phyloP scores from a whole-genome alignment of 352 stramenopile species.

The Phytophthora brassicae region DNA sequence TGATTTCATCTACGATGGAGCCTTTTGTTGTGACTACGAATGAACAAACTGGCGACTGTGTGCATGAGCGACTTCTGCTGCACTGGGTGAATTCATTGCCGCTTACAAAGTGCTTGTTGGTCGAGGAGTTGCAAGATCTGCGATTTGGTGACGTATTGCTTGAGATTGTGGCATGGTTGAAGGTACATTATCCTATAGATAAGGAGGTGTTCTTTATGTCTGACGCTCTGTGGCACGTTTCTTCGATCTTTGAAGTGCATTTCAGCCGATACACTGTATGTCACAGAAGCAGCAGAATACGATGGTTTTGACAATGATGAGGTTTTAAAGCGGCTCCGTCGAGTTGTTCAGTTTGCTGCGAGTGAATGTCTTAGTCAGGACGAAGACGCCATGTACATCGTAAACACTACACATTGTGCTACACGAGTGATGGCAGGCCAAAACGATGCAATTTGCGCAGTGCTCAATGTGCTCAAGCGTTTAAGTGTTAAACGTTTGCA shows the following conservation, averaged over 20 bases:
- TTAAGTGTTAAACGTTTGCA: conserved; percentile 16
- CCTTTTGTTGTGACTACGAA: not conserved
- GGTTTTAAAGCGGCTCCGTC: conserved; percentile 22
- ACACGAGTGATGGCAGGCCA: conserved; percentile 39
- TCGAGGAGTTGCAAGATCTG: conserved; percentile 55
- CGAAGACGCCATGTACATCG: conserved; percentile 44
- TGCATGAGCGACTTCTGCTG: conserved; percentile 46
- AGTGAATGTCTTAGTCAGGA: conserved; percentile 42
- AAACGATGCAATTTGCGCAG: conserved; percentile 39
- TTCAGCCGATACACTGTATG: not conserved
- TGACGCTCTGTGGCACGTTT: not conserved
- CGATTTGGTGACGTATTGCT: conserved; percentile 60
- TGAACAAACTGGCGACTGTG: not conserved
- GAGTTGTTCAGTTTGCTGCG: conserved; percentile 47
- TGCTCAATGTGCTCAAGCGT: conserved; percentile 49
- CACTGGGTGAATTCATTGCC: conserved; percentile 81
- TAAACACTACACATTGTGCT: conserved; percentile 50
- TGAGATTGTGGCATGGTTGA: conserved; percentile 49
- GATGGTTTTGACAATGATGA: conserved; percentile 3
- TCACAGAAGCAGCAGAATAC: not conserved
- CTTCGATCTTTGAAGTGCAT: conserved; percentile 1
- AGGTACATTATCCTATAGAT: no score
- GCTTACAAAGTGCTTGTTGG: conserved; percentile 55
- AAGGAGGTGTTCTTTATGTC: not conserved
- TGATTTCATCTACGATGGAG: conserved; percentile 2